Base-by-base conservation (phyloP, 768 basidiomycete species). In the Phaeolepiota aurea region DNA sequence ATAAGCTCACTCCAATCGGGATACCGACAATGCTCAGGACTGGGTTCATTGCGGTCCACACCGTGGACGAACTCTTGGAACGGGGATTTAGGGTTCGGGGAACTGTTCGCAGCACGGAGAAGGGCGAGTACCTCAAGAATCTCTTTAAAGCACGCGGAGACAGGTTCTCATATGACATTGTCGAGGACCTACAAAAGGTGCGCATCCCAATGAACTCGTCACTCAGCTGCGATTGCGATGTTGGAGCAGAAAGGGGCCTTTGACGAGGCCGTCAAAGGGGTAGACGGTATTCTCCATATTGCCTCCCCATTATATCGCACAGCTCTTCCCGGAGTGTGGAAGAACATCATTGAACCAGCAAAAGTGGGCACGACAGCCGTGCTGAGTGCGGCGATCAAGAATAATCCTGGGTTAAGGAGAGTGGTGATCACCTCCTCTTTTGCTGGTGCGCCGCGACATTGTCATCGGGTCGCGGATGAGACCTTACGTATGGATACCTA, bases 141-240 rank as follows among this genome's bases (percentile, higher is more conserved):
- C 15, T 28, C 13, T 48, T 48, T 20, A 32, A 32, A 21, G 15
- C 33, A 14, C 7, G 7, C 7, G 18, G 33, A 7, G 33, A 35
- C 15, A 7, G 62, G 32, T 73, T 85, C 48, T 74, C 79, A 46
- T 55, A 76, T 34, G 71, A 72, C 16, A 57, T 84, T 18, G 82
- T 87, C 0, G 68, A 74, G 38, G 84, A 89, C 48, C 79, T 88
- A 48, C 54, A 57, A 5, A 49, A 59, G 47, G 62, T 56, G 32
- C 18, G 54, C 12, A 48, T 28, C 7, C 25, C 25, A 7, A 7
- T 7, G 7, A 28, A 28, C 7, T 28, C 28, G 1, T 44, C 34
- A 16, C 7, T 20, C 20, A 43, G 41, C 7, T 12, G 14, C 20
- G 43, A 40, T 36, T 5, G n/a, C n/a, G 23, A 16, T 20, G 32